Base-by-base conservation (phyloP, 1,284 basidiomycete species). In the Fomitopsis pinicola region DNA sequence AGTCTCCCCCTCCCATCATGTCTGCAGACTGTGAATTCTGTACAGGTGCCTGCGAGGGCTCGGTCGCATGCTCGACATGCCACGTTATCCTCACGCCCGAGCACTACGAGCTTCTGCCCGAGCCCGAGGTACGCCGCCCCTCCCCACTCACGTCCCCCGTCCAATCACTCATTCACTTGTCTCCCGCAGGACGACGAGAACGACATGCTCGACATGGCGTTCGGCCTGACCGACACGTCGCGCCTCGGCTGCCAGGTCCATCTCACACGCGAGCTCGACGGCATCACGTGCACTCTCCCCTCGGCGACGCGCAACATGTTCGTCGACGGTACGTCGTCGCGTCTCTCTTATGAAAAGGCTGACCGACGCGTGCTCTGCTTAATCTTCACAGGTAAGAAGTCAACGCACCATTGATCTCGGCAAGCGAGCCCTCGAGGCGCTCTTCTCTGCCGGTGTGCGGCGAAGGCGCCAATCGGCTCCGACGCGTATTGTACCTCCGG, bases 171-270 rank as follows among this genome's bases (percentile, higher is more conserved):
- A 59, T 36, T 40, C 42, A 44, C 19, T 48, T 45, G 19, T 42
- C 40, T 38, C 15, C 17, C 17, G n/a, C 54, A 73, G 62, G 97
- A 99, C 67, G 97, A 99, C 72, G 97, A 99, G 78, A 97, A 95
- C 72, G 94, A 97, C 70, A 98, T 98, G 96, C 82, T 99, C 44
- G 97, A 99, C 75, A 90, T 99, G 79, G 97, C 97, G 1, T 99
- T 98, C 68, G 97, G 95, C 0, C 80, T 99, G 62, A 97, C 95
- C 1, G 97, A 98, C 71, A 98, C 96, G 70, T 96, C 85, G 63
- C 82, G 89, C 9, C 76, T 91, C 15, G 89, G 89, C 0, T 91
- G 89, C 71, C 96, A 99, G 77, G 94, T 98, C 26, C 78, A 88
- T 59, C 75, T 99, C 30, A 92, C 88, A 8, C 87, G 82, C 64